A percentile compares a stretch with the other conserved stretches of the same genome.
phyloP scores from a whole-genome alignment of 1,139 yeast species.

The Candida sp. region DNA sequence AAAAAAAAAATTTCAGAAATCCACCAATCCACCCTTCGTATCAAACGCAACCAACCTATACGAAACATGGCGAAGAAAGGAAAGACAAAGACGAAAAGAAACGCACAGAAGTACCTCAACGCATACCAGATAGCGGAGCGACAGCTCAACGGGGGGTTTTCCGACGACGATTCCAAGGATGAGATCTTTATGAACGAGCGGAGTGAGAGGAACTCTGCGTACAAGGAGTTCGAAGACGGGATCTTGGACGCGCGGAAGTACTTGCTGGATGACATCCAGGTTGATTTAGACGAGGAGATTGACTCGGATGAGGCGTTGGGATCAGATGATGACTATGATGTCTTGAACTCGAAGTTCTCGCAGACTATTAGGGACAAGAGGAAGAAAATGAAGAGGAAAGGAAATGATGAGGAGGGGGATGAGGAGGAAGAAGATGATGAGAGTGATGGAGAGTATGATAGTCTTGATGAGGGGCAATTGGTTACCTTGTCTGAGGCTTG shows the following conservation, averaged over 20 bases:
- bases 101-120: conserved; percentile 42
- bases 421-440: conserved; percentile 26
- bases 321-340: conserved; percentile 75
- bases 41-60: background rate
- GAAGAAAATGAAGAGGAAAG: conserved; percentile 34
- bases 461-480: conserved; percentile 75
- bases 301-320: conserved; percentile 82
- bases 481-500: conserved; percentile 84
- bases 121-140: conserved; percentile 53
- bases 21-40: background rate
- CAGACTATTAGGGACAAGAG: conserved; percentile 65
- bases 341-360: conserved; percentile 67
- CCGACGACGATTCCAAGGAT: conserved; percentile 21
- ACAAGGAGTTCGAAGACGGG: conserved; percentile 34
- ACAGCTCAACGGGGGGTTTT: conserved; percentile 30
- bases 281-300: conserved; percentile 64
- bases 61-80: conserved; percentile 1
- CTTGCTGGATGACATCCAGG: conserved; percentile 32
- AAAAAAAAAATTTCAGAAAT: background rate
- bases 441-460: conserved; percentile 53
- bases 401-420: conserved; percentile 18
- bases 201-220: background rate
- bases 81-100: conserved; percentile 22
- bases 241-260: conserved; percentile 48
- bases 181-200: conserved; percentile 9